Percentiles rank a stretch among this genome's conserved stretches.
Conservation (phyloP, 192 early-diverging fungal species). For the Bifiguratus adelaidae region DNA sequence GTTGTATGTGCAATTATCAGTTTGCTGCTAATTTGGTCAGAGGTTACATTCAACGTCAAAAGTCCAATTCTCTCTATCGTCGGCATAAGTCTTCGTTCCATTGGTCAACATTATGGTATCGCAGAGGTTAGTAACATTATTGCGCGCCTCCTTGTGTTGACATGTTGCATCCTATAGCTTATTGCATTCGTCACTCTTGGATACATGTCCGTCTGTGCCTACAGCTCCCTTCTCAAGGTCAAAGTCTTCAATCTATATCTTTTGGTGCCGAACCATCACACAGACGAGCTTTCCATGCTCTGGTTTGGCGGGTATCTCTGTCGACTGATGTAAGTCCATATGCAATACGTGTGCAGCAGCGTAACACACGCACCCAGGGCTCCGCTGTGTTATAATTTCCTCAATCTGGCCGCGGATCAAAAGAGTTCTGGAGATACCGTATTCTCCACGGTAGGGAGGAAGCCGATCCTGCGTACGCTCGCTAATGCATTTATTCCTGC, state of each 20-base stretch:
- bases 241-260: slow-evolving; percentile 82
- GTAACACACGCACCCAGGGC: slow-evolving; percentile 8
- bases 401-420: slow-evolving; percentile 52
- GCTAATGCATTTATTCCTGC: background rate
- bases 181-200: slow-evolving; percentile 64
- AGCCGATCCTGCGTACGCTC: background rate
- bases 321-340: slow-evolving; percentile 45
- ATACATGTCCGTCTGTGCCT: slow-evolving; percentile 92
- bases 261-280: slow-evolving; percentile 87
- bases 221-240: slow-evolving; percentile 83
- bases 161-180: slow-evolving; percentile 33
- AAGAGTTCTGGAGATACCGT: slow-evolving; percentile 32
- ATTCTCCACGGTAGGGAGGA: slow-evolving; percentile 23
- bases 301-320: slow-evolving; percentile 93
- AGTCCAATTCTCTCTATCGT: slow-evolving; percentile 65
- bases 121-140: slow-evolving; percentile 37
- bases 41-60: slow-evolving; percentile 75
- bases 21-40: slow-evolving; percentile 81
- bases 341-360: background rate
- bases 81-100: slow-evolving; percentile 40
- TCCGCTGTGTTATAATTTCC: slow-evolving; percentile 92
- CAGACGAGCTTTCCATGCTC: slow-evolving; percentile 81
- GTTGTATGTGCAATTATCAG: slow-evolving; percentile 53
- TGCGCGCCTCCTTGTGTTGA: background rate
- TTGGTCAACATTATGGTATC: slow-evolving; percentile 44